Evolutionary conservation across 345 rosid genomes (phyloP).

Genomic region (Pelargonium nanum): DNA sequence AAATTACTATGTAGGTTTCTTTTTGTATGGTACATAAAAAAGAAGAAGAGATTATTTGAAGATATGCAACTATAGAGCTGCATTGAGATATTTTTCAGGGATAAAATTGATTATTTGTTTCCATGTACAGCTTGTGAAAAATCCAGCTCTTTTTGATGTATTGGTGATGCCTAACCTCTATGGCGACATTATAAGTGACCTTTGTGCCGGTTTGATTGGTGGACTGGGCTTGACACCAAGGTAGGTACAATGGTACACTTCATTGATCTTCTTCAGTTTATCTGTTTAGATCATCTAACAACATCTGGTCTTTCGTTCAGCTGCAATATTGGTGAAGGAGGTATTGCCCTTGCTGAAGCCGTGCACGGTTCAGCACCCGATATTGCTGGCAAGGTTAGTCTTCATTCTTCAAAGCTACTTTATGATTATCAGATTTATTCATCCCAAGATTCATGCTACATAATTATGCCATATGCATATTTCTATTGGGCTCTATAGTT

Average conservation of each 20-base stretch:
- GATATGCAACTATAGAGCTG: neutral
- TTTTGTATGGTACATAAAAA: neutral
- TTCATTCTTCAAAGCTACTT: slow-evolving; percentile 5
- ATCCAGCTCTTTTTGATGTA: slow-evolving; percentile 95
- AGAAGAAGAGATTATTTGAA: neutral
- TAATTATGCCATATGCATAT: neutral
- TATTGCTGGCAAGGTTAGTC: slow-evolving; percentile 92
- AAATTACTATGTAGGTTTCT: neutral
- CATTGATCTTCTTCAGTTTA: slow-evolving; percentile 4
- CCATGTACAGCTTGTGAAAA: slow-evolving; percentile 80
- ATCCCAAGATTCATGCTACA: neutral
- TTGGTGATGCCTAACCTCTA: slow-evolving; percentile 99
- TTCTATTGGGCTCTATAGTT: too few relatives aligned
- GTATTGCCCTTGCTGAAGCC: slow-evolving; percentile 98
- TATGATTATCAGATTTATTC: neutral
- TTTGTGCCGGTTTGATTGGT: slow-evolving; percentile 92
- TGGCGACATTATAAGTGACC: slow-evolving; percentile 96
- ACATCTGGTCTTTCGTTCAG: slow-evolving; percentile 27
- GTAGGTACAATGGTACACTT: slow-evolving; percentile 20
- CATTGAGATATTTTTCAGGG: neutral
- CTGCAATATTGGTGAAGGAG: slow-evolving; percentile 95
- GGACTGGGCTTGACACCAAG: slow-evolving; percentile 99
- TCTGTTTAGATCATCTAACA: slow-evolving; percentile 9
- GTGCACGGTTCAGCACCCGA: slow-evolving; percentile 99
- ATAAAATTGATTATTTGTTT: slow-evolving; percentile 12